phyloP scores from a whole-genome alignment of 495 filamentous ascomycete species.

The Clohesyomyces aquaticus region DNA sequence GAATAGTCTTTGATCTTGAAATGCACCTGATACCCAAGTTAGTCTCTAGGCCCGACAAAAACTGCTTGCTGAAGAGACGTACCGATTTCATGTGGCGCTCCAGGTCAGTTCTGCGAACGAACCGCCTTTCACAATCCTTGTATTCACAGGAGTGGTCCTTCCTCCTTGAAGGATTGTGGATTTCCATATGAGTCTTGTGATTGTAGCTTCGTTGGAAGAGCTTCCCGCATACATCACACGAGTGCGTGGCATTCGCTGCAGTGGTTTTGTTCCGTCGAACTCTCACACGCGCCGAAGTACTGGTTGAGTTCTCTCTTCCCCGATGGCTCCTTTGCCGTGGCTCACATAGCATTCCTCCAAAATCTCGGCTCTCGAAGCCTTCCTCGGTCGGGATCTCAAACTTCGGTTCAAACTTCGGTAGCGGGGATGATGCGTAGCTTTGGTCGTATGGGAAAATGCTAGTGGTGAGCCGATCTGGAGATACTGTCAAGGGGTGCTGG shows the following conservation, averaged over 20 bases:
- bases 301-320: not conserved
- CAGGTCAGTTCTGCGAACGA: conserved; percentile 84
- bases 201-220: conserved; percentile 89
- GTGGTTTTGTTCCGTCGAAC: conserved; percentile 65
- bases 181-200: conserved; percentile 87
- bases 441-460: conserved; percentile 22
- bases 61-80: not conserved
- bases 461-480: conserved; percentile 32
- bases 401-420: conserved; percentile 20
- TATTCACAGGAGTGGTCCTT: conserved; percentile 70
- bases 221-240: conserved; percentile 76
- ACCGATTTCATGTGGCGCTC: conserved; percentile 67
- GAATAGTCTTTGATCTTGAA: conserved; percentile 58
- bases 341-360: conserved; percentile 13
- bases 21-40: conserved; percentile 47
- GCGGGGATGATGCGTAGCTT: conserved; percentile 19
- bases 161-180: conserved; percentile 75
- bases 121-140: conserved; percentile 69
- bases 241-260: conserved; percentile 73
- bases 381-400: conserved; percentile 4
- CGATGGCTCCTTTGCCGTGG: conserved; percentile 8
- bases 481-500: conserved; percentile 25
- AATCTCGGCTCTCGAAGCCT: conserved; percentile 6
- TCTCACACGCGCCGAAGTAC: conserved; percentile 31
- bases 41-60: not conserved